Base-by-base conservation (phyloP, 202 grass and related monocot species). In the Bolboschoenoplectus hybrid region DNA sequence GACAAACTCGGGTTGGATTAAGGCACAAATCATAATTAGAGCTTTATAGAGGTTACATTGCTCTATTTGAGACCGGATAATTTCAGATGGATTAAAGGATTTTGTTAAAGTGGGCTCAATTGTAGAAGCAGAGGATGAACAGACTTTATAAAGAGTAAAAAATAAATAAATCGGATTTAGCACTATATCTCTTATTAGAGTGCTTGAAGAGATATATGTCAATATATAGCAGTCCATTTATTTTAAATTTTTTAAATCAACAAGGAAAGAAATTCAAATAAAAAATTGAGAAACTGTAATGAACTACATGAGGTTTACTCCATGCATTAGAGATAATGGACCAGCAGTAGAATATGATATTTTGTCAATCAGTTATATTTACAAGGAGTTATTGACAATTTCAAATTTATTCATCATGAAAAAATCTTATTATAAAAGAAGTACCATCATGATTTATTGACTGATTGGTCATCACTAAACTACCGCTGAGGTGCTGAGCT, bases 21-120 rank as follows among this genome's bases (percentile, higher is more conserved):
- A 35, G 46, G 72, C 47, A 75, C 47, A 52, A 74, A 73, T 75
- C 72, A 14, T 35, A 10, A 75, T 75, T 75, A 52, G 44, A 73
- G 43, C 40, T 72, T 40, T 72, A 70, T 0, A 9, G 67, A 71
- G 41, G 67, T 26, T 35, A 66, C 6, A 12, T 4, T 38, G 3
- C 32, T 66, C 32, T 66, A 11, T 26, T 67, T 9, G 35, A 40
- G 64, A 38, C 10, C 2, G 9, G n/a, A 19, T 47, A 73, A 73
- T 49, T 20, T 73, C 3, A 26, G 7, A 19, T 72, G 8, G 2
- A 73, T 26, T 73, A 73, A 73, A 39, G 13, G 36, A 40, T 67
- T 67, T 40, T 41, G 9, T 16, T 41, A 40, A 64, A 40, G 58
- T 26, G 26, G 26, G 26, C 26, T 26, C 26, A 26, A 26, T 35